Evolutionary conservation across 345 rosid genomes (phyloP).

Genomic region (Salix caprea): DNA sequence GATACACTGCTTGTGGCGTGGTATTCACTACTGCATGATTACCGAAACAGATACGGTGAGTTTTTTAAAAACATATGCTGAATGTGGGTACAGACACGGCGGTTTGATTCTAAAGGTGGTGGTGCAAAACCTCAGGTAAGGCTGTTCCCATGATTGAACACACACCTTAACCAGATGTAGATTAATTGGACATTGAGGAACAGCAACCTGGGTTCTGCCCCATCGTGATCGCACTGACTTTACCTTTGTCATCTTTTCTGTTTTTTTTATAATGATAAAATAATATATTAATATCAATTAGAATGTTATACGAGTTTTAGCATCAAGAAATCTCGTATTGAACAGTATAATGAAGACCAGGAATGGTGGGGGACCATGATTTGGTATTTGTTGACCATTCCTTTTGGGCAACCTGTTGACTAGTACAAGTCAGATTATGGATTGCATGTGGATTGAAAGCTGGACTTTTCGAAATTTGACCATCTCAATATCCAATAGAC

Average conservation of each 20-base stretch:
- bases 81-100: not conserved
- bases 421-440: not conserved
- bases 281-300: not conserved
- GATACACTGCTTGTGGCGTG: not conserved
- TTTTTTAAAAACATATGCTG: not conserved
- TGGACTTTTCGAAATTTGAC: not conserved
- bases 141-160: not conserved
- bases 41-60: not conserved
- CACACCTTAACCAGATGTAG: not conserved
- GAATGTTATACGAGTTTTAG: not conserved
- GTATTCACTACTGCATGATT: not conserved
- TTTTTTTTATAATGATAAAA: not conserved
- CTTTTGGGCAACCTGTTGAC: not conserved
- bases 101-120: not conserved
- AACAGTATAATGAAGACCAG: not conserved
- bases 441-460: not conserved
- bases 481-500: not conserved
- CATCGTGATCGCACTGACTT: not conserved
- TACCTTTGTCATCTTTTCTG: not conserved
- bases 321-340: not conserved
- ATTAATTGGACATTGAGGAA: not conserved
- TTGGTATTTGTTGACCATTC: not conserved
- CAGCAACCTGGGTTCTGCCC: not conserved
- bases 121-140: not conserved
- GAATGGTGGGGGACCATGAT: not conserved